Percentiles rank a stretch among this genome's conserved stretches.
phyloP scores from a whole-genome alignment of 345 rosid species.

The Theobroma cacao region DNA sequence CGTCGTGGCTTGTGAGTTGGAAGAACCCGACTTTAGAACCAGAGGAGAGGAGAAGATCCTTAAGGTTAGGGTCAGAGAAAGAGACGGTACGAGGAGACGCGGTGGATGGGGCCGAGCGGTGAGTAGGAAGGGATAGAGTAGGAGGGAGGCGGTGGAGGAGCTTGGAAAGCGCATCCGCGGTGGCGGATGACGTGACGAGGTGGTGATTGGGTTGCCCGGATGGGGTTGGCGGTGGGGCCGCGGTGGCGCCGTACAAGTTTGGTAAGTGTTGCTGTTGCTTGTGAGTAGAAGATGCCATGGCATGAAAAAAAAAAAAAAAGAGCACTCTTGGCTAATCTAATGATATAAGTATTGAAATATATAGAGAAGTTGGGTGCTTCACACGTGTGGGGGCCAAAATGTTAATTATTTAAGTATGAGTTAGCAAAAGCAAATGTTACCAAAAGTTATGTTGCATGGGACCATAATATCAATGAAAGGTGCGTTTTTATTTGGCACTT shows the following conservation, averaged over 20 bases:
- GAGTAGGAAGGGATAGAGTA: constrained; percentile 59
- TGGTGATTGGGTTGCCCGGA: constrained; percentile 42
- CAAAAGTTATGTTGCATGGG: background rate
- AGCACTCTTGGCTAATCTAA: background rate
- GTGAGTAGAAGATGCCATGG: constrained; percentile 52
- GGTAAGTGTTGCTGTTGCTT: constrained; percentile 41
- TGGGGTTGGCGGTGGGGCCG: constrained; percentile 88
- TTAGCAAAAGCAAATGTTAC: background rate
- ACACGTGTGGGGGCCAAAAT: background rate
- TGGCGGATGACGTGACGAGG: constrained; percentile 31
- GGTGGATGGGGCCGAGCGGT: constrained; percentile 34
- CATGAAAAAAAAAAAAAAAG: background rate
- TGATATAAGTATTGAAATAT: too few relatives aligned
- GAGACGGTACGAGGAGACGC: constrained; percentile 38
- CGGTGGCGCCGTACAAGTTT: constrained; percentile 45
- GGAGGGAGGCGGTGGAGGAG: constrained; percentile 83
- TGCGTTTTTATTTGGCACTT: background rate
- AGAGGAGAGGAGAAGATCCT: constrained; percentile 37
- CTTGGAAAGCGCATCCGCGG: constrained; percentile 57
- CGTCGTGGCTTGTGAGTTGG: constrained; percentile 40
- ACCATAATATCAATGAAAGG: background rate
- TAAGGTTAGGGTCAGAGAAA: constrained; percentile 22
- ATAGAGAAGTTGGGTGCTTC: background rate
- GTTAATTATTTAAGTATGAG: background rate
- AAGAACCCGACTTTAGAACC: constrained; percentile 51